Percentiles rank a stretch among this genome's conserved stretches.
These are phyloP conservation scores for Eucalyptus albens DNA, from an alignment of 345 rosid species.

Conservation along the genomic window DNA sequence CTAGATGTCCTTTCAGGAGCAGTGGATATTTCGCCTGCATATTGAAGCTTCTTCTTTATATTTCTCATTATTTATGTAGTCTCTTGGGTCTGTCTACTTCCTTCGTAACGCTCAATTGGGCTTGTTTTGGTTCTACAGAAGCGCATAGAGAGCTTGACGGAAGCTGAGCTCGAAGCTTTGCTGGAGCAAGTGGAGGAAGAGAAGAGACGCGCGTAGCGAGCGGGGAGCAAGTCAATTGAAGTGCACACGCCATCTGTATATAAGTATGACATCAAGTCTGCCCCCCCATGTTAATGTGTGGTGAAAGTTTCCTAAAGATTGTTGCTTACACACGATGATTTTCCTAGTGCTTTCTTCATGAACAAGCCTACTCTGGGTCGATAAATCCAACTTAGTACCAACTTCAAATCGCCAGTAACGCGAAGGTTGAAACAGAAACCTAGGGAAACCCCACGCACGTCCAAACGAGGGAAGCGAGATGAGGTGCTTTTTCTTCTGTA, in stretches of 20 bases:
- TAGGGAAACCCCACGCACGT: not conserved
- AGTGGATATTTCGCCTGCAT: not conserved
- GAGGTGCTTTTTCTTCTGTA: not conserved
- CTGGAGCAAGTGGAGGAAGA: constrained; percentile 96
- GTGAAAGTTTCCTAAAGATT: not conserved
- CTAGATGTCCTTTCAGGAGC: not conserved
- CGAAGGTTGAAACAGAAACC: not conserved
- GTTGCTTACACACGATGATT: not conserved
- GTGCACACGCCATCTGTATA: not conserved
- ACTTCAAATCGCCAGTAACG: not conserved
- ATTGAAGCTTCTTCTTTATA: not conserved
- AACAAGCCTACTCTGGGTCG: not conserved
- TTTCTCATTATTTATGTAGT: not conserved
- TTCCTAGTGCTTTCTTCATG: not conserved
- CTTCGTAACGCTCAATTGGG: not conserved
- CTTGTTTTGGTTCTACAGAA: constrained; percentile 29
- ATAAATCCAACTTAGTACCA: not conserved
- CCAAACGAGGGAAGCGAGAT: not conserved
- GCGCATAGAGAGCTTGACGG: constrained; percentile 78
- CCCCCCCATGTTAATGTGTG: not conserved
- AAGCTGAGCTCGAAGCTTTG: constrained; percentile 75
- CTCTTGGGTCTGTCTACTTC: not conserved
- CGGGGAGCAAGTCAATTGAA: constrained; percentile 37
- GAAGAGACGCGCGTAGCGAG: constrained; percentile 30
- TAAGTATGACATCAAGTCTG: not conserved